These are phyloP conservation scores for Oryza nivara DNA, from an alignment of 176 grass and related monocot genomes.

Conservation along the genomic window DNA sequence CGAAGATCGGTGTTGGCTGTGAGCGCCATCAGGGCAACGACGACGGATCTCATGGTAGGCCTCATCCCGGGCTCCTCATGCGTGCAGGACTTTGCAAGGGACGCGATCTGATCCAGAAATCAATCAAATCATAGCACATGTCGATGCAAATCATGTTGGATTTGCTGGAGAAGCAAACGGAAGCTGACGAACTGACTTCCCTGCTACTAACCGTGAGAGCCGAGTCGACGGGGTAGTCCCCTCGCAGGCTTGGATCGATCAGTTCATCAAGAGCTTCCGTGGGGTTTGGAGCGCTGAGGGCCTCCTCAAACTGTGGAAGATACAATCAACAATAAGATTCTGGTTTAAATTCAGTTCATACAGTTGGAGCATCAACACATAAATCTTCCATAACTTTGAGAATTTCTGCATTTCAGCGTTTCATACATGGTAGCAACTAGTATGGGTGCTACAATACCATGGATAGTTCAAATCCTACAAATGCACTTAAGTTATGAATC, in stretches of 20 bases:
- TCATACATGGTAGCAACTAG: neutral
- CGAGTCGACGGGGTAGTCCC: constrained; percentile 63
- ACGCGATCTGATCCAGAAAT: constrained; percentile 51
- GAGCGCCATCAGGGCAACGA: constrained; percentile 67
- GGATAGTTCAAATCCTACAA: neutral
- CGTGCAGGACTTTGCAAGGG: constrained; percentile 70
- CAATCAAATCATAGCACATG: neutral
- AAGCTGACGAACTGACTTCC: neutral
- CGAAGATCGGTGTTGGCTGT: constrained; percentile 11
- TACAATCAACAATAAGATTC: neutral
- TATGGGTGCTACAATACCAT: neutral
- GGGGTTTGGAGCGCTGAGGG: constrained; percentile 39
- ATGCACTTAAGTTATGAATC: no score
- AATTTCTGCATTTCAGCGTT: neutral
- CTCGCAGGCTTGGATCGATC: constrained; percentile 63
- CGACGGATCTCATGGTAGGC: constrained; percentile 66
- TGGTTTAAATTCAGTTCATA: neutral
- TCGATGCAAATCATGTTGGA: no score
- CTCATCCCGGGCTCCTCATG: constrained; percentile 54
- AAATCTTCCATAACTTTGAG: neutral
- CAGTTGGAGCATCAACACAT: neutral
- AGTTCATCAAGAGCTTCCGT: constrained; percentile 51
- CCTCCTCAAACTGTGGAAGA: constrained; percentile 60
- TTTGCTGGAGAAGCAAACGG: neutral
- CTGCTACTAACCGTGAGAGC: constrained; percentile 63